Base-by-base conservation (phyloP, 805 yeast genomes). In the Tanozyma kutaoensis region DNA sequence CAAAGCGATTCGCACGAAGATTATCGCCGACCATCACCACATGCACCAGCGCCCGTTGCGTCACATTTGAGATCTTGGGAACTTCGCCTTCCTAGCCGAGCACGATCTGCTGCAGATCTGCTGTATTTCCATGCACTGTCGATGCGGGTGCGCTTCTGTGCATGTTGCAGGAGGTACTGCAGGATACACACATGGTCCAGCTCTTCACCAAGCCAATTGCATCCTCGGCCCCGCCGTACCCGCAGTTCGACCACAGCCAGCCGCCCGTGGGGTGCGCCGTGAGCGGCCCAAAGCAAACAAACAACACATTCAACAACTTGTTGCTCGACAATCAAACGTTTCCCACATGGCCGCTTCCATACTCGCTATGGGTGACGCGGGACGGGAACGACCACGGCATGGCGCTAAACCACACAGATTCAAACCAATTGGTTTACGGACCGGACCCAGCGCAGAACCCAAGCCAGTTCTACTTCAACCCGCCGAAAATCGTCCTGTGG, bases 341-440 rank as follows among this genome's bases (percentile, higher is more conserved):
- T 30, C 81, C 88, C 0, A 66, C 73, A 0, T 81, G 86, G 85
- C 71, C 88, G 0, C 84, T 77, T 38, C 94, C 94, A 2, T 80
- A 79, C 42, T 69, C 81, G 17, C 52, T 78, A 5, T 80, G 86
- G 88, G 60, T 60, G 34, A 55, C 75, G 7, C 68, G 58, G 29
- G 63, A 56, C 22, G 54, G 52, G 3, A 48, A 43, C 5, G 71
- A 64, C 28, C 54, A 50, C 18, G 93, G 93, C 2, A 44, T 80
- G 28, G 85, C 81, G 1, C 56, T 77, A 25, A 65, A 79, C 16
- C 84, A 81, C 39, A 68, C 76, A 1, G 58, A 59, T 3, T 60
- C 62, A 2, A 39, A 56, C 5, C 82, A 78, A 37, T 50, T 69
- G 33, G 93, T 79, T 2, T 76, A 57, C 48, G 93, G 85, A 1